These are phyloP conservation scores for Canna indica DNA, from an alignment of 176 grass and related monocot genomes.

Conservation along the genomic window DNA sequence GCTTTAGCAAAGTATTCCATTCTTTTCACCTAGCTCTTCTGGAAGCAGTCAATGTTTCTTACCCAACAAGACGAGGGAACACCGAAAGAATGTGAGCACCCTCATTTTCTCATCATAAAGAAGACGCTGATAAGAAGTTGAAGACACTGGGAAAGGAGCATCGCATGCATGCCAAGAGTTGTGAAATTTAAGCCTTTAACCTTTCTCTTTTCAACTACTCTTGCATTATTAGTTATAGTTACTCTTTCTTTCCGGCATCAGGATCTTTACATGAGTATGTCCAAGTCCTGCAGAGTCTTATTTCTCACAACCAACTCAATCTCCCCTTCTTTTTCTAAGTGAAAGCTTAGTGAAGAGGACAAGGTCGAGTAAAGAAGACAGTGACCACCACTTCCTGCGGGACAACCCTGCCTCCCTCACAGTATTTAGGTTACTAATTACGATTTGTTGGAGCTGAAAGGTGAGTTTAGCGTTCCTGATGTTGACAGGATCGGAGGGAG, in stretches of 20 bases:
- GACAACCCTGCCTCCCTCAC: not conserved
- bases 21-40: not conserved
- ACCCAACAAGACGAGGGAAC: not conserved
- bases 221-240: not conserved
- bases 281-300: not conserved
- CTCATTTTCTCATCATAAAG: not conserved
- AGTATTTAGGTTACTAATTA: no score
- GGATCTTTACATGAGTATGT: not conserved
- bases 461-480: no score
- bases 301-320: not conserved
- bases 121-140: not conserved
- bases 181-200: not conserved
- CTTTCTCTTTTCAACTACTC: not conserved
- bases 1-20: not conserved
- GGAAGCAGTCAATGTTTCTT: not conserved
- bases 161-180: not conserved
- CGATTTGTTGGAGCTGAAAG: no score
- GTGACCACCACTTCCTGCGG: not conserved
- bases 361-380: not conserved
- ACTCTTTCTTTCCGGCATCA: not conserved
- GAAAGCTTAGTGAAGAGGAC: not conserved
- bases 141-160: not conserved
- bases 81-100: not conserved
- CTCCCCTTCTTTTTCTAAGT: not conserved
- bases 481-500: no score